A percentile compares a stretch with the other conserved stretches of the same genome.
Evolutionary conservation across 1,139 yeast genomes (phyloP).

Genomic region (Kodamaea suecica): DNA sequence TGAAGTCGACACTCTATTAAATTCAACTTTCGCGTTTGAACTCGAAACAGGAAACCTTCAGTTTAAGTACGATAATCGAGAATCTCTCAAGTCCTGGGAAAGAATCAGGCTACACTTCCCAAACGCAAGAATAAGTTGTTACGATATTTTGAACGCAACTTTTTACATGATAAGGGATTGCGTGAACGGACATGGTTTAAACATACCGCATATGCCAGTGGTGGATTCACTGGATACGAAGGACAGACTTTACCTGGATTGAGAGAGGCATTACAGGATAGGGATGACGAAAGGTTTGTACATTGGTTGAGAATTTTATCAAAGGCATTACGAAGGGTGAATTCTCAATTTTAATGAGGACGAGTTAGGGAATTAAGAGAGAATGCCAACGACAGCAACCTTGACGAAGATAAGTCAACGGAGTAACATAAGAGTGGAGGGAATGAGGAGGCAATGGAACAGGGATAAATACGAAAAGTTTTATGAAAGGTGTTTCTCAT

Average conservation of each 20-base stretch:
- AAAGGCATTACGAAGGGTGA: slow-evolving; percentile 31
- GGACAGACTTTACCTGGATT: slow-evolving; percentile 82
- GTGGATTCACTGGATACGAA: slow-evolving; percentile 81
- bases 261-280: slow-evolving; percentile 74
- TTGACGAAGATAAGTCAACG: too few species aligned
- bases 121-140: slow-evolving; percentile 40
- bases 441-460: too few species aligned
- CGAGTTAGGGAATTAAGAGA: too few species aligned
- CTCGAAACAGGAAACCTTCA: slow-evolving; percentile 30
- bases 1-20: slow-evolving; percentile 25
- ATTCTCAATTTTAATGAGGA: too few species aligned
- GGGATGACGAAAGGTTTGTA: slow-evolving; percentile 48
- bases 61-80: slow-evolving; percentile 32
- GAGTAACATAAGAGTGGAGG: too few species aligned
- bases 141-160: slow-evolving; percentile 62
- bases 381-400: too few species aligned
- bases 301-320: slow-evolving; percentile 56
- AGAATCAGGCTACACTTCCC: slow-evolving; percentile 35
- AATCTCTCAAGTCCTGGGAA: slow-evolving; percentile 36
- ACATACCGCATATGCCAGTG: slow-evolving; percentile 80
- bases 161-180: slow-evolving; percentile 63
- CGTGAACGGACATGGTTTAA: slow-evolving; percentile 76
- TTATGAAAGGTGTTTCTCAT: too few species aligned
- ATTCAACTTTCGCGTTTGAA: slow-evolving; percentile 38
- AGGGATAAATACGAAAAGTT: too few species aligned